Evolutionary conservation across 2,329 filamentous ascomycete genomes (phyloP).

Genomic region (Epichloe glyceriae): DNA sequence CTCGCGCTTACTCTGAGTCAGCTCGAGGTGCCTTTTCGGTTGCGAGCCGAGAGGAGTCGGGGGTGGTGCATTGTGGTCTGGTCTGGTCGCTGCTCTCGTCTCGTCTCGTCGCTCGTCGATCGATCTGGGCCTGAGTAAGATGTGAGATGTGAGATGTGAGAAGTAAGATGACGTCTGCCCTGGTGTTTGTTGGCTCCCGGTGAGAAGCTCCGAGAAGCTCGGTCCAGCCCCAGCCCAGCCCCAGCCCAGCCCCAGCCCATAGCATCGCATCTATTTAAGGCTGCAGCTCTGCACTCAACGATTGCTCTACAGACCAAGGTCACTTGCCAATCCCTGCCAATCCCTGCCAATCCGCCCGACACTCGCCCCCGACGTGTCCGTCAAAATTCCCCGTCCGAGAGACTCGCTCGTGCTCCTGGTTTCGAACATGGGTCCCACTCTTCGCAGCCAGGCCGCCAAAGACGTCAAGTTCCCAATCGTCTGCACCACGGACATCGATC

Average conservation of each 20-base stretch:
- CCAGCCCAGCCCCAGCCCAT: neutral
- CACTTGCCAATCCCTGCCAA: too few relatives aligned
- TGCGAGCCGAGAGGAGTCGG: too few relatives aligned
- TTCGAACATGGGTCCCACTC: neutral
- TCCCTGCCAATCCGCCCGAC: too few relatives aligned
- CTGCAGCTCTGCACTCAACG: too few relatives aligned
- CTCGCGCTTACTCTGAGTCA: too few relatives aligned
- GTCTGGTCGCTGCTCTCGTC: too few relatives aligned
- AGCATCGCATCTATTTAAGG: too few relatives aligned
- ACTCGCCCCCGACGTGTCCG: too few relatives aligned
- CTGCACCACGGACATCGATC: neutral
- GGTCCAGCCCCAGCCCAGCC: neutral
- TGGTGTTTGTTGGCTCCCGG: neutral
- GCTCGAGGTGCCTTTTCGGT: too few relatives aligned
- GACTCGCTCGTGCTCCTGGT: neutral
- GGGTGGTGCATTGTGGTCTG: too few relatives aligned
- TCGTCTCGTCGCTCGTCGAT: too few relatives aligned
- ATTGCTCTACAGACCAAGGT: too few relatives aligned
- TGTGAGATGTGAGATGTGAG: neutral
- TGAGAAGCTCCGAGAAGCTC: neutral
- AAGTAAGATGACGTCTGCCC: neutral
- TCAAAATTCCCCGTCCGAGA: neutral
- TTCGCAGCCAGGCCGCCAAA: neutral
- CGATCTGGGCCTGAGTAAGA: neutral
- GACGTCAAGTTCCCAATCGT: slow-evolving; percentile 1